These are phyloP conservation scores for Flaveria bidentis DNA, from an alignment of 129 eudicot genomes.

Conservation along the genomic window DNA sequence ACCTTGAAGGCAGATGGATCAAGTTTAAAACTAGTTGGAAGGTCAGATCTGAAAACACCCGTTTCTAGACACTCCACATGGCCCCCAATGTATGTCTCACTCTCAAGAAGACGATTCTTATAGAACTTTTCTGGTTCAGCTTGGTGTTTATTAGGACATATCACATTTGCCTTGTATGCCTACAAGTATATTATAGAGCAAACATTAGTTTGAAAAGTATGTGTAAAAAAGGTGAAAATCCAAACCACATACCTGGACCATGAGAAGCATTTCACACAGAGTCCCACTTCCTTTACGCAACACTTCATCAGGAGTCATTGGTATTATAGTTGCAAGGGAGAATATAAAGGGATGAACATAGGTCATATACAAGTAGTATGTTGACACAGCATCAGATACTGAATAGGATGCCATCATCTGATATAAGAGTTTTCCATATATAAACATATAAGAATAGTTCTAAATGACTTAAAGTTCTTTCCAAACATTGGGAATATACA, in stretches of 20 bases:
- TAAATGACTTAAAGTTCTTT: constrained; percentile 11
- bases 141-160: constrained; percentile 99
- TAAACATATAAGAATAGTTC: constrained; percentile 13
- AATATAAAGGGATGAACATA: constrained; percentile 98
- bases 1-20: constrained; percentile 94
- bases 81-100: constrained; percentile 99
- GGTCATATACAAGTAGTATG: constrained; percentile 97
- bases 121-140: constrained; percentile 93
- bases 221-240: neutral
- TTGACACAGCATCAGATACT: constrained; percentile 98
- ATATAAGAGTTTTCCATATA: constrained; percentile 22
- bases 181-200: constrained; percentile 39
- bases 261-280: constrained; percentile 98
- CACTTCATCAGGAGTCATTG: constrained; percentile 99
- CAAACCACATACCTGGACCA: constrained; percentile 81
- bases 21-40: constrained; percentile 92
- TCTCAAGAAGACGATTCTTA: constrained; percentile 75
- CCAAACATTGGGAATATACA: neutral
- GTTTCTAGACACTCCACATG: constrained; percentile 99
- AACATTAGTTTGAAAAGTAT: constrained; percentile 5
- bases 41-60: constrained; percentile 99
- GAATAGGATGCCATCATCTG: constrained; percentile 99
- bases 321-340: constrained; percentile 97
- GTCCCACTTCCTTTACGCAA: constrained; percentile 99
- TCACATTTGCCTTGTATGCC: constrained; percentile 94